Evolutionary conservation across 2,329 filamentous ascomycete genomes (phyloP), one percentile per base, ranked within the genome.

Genomic region (Blastomyces gilchristii): DNA sequence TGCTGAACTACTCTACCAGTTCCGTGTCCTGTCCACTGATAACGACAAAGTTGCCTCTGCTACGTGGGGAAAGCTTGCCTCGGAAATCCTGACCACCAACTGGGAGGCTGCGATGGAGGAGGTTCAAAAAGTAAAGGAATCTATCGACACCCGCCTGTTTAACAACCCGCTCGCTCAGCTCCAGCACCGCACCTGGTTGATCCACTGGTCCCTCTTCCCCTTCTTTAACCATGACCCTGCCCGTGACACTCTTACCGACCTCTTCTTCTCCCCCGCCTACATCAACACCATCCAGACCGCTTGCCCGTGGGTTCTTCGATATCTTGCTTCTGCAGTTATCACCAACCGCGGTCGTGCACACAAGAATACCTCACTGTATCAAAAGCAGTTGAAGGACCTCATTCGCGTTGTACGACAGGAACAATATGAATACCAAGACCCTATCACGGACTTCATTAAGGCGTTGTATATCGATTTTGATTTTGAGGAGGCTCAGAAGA

Each of bases 231-330:
- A 90, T 80, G 93, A 97, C 72, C 83, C 86, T 68, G 90, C 91
- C 64, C 91, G 93, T 73, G 94, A 99, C 74, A 85, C 86, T 70
- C 85, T 99, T 71, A 90, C 94, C 73, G 94, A 99, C 71, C 87
- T 97, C 76, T 94, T 97, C 84, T 97, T 99, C 85, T 95, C 89
- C 67, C 89, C 92, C 68, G 85, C 91, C 71, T 99, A 91, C 83
- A 99, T 99, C 86, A 99, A 97, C 85, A 97, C 93, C 71, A 97
- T 99, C 77, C 94, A 99, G 84, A 97, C 94, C 64, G 89, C 87
- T 71, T 97, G 91, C 82, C 93, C 94, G 7, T 99, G 94, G 94
- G 87, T 96, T 67, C 83, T 99, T 71, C 88, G 94, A 70, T 99
- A 99, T 79, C 84, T 99, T 64, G 87, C 91, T 65, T 92, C 91